Conservation (phyloP, 1,139 yeast species). For the Pichia sp. region DNA sequence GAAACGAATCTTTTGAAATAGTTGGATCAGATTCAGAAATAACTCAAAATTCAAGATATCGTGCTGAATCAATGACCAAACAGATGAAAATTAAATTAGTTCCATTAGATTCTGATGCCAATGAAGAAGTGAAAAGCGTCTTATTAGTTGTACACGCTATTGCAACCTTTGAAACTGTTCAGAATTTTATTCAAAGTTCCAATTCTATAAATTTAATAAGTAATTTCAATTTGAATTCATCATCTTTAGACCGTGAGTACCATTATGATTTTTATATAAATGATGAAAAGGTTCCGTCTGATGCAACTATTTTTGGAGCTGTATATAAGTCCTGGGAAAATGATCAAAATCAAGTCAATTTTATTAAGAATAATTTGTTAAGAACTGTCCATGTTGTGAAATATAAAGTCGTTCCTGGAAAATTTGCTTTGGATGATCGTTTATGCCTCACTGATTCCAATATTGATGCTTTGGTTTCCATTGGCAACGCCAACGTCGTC, state of each 20-base stretch:
- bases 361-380: constrained; percentile 34
- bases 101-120: constrained; percentile 32
- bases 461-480: constrained; percentile 29
- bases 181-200: constrained; percentile 47
- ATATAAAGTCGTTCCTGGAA: constrained; percentile 41
- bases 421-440: constrained; percentile 5
- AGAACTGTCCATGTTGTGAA: constrained; percentile 44
- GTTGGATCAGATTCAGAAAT: constrained; percentile 34
- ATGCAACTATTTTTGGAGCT: constrained; percentile 78
- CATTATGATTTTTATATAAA: constrained; percentile 57
- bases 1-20: constrained; percentile 73
- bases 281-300: constrained; percentile 57
- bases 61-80: constrained; percentile 63
- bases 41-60: constrained; percentile 20
- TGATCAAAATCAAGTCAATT: constrained; percentile 30
- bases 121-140: constrained; percentile 36
- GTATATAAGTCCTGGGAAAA: constrained; percentile 49
- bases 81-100: constrained; percentile 58
- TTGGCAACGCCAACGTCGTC: constrained; percentile 42
- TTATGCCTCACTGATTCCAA: constrained; percentile 29
- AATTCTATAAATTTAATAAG: constrained; percentile 6
- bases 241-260: constrained; percentile 27
- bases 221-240: constrained; percentile 20
- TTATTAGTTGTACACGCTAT: constrained; percentile 79
- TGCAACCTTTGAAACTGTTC: constrained; percentile 73